Evolutionary conservation across 2,329 filamentous ascomycete genomes (phyloP), one percentile per base, ranked within the genome.

Genomic region (Penicillium sp.): DNA sequence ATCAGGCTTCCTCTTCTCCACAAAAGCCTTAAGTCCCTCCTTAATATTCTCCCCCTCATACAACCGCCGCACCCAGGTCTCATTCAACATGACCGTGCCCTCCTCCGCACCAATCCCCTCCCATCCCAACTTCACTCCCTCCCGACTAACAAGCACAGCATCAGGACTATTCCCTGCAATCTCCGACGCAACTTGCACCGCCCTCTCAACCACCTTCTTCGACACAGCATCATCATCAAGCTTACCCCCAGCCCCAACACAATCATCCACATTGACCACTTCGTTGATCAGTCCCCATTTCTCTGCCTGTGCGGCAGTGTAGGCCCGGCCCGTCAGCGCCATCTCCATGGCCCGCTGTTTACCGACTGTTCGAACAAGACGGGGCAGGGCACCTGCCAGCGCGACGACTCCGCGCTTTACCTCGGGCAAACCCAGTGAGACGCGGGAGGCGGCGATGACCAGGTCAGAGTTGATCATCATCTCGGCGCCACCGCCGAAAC

Each of bases 401-500:
- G 90, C 88, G 9, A 90, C 85, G 10, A 92, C 89, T 4, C 91
- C 90, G 51, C 88, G 83, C 68, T 84, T 86, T 4, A 90, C 89
- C 78, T 93, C 91, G 0, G 91, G 90, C 8, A 93, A 81, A 1
- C 84, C 87, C 71, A 94, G 92, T 24, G 78, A 80, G 0, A 90
- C 88, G 13, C 63, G 62, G 12, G 78, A 70, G 1, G 70, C 71
- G 4, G 90, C 89, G 35, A 93, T 75, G 2, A 92, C 84, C 59
- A 93, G 76, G 78, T 94, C 91, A 59, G 84, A 84, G 76, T 92
- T 92, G 60, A 90, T 80, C 19, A 87, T 84, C 79, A 93, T 92
- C 79, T 94, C 91, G 77, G 90, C 87, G 1, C 90, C 91, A 45
- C 91, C 91, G 45, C 91, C 91, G 42, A 91, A 83, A 60, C 89